phyloP scores from a whole-genome alignment of 2,329 filamentous ascomycete genomes.

The Aspergillus aculeatinus region DNA sequence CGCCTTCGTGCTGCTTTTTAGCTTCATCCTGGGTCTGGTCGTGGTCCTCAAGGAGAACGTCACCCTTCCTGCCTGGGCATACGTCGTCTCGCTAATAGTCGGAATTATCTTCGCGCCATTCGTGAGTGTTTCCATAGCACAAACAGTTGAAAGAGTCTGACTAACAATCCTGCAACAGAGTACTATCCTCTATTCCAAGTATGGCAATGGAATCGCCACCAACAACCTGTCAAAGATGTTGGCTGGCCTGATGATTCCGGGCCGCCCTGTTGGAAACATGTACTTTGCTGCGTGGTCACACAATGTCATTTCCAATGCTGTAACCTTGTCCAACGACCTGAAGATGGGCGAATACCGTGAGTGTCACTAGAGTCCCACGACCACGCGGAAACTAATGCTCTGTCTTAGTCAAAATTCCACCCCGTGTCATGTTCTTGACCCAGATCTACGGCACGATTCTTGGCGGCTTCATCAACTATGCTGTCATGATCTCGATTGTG shows the following conservation, averaged over 20 bases:
- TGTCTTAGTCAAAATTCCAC: conserved; percentile 52
- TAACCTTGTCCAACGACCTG: conserved; percentile 25
- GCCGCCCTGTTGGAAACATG: conserved; percentile 25
- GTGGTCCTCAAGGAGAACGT: conserved; percentile 50
- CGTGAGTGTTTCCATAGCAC: conserved; percentile 8
- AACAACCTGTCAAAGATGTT: conserved; percentile 31
- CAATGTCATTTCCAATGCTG: conserved; percentile 26
- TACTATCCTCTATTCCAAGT: conserved; percentile 18
- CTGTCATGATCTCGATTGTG: conserved; percentile 57
- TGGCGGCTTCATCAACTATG: conserved; percentile 56
- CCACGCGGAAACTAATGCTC: not conserved
- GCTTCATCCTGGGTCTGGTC: conserved; percentile 50
- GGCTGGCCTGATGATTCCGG: conserved; percentile 25
- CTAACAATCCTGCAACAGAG: not conserved
- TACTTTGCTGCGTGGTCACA: conserved; percentile 33
- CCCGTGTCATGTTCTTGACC: conserved; percentile 56
- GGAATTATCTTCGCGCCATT: conserved; percentile 52
- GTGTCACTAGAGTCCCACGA: not conserved
- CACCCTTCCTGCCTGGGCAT: conserved; percentile 51
- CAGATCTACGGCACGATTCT: conserved; percentile 58
- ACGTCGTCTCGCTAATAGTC: conserved; percentile 47
- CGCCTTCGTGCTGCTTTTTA: conserved; percentile 40
- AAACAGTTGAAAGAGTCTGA: not conserved
- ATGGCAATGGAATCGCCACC: conserved; percentile 20
- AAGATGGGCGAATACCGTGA: conserved; percentile 19